phyloP scores from a whole-genome alignment of 1,139 yeast species.

The Insectozyma bohioensis region DNA sequence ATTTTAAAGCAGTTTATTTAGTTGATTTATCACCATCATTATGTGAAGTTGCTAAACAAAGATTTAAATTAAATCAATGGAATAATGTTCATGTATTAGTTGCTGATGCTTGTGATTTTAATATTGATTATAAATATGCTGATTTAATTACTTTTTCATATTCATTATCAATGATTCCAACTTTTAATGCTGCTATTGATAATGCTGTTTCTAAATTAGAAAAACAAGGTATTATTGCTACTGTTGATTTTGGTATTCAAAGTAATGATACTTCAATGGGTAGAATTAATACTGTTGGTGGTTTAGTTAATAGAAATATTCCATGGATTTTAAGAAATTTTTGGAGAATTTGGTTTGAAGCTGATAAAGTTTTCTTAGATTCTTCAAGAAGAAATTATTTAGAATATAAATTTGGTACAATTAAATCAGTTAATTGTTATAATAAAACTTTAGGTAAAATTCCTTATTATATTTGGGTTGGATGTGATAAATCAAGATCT shows the following conservation, averaged over 20 bases:
- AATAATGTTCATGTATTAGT: constrained; percentile 66
- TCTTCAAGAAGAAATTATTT: constrained; percentile 79
- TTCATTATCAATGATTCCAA: constrained; percentile 82
- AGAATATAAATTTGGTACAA: constrained; percentile 78
- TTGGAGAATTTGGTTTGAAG: constrained; percentile 89
- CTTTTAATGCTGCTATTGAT: constrained; percentile 78
- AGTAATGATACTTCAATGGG: constrained; percentile 63
- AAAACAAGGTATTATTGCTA: constrained; percentile 60
- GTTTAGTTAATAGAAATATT: constrained; percentile 65
- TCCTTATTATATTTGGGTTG: constrained; percentile 82
- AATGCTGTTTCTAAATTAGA: constrained; percentile 56
- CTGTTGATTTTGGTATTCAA: constrained; percentile 82
- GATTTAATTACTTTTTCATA: constrained; percentile 77
- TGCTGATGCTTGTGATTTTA: constrained; percentile 74
- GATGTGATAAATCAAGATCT: constrained; percentile 68
- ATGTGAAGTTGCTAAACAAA: constrained; percentile 64
- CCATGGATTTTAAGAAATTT: constrained; percentile 78
- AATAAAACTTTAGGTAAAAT: constrained; percentile 67
- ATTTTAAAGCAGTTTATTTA: constrained; percentile 66
- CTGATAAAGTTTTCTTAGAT: constrained; percentile 76
- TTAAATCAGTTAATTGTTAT: constrained; percentile 68
- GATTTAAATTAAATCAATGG: constrained; percentile 55
- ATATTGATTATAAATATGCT: constrained; percentile 42
- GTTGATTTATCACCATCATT: constrained; percentile 77
- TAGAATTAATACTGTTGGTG: constrained; percentile 74